Percentiles rank a stretch among this genome's conserved stretches.
Evolutionary conservation across 768 basidiomycete genomes (phyloP).

Genomic region (Phaffia australis): DNA sequence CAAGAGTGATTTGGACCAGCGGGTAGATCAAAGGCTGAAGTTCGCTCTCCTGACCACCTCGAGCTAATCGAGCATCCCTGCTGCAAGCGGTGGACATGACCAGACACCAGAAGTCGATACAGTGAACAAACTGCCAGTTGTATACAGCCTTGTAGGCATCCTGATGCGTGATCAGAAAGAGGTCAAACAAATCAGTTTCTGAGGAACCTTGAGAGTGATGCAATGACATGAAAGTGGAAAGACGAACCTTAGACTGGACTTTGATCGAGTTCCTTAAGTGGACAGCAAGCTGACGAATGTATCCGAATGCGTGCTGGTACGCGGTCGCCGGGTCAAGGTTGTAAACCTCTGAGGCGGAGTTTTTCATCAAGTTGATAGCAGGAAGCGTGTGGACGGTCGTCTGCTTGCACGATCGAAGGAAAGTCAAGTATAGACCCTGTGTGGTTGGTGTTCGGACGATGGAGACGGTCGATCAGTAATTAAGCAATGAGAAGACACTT

Average conservation of each 20-base stretch:
- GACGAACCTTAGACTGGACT: slow-evolving; percentile 61
- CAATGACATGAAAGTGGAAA: neutral
- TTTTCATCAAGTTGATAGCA: slow-evolving; percentile 92
- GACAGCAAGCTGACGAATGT: slow-evolving; percentile 88
- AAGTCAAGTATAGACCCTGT: slow-evolving; percentile 75
- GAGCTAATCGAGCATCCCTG: slow-evolving; percentile 46
- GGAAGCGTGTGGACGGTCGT: slow-evolving; percentile 81
- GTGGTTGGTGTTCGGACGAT: neutral
- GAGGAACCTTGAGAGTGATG: neutral
- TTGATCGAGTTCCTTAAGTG: slow-evolving; percentile 87
- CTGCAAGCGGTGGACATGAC: slow-evolving; percentile 76
- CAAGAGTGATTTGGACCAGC: slow-evolving; percentile 83
- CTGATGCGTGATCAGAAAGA: slow-evolving; percentile 38
- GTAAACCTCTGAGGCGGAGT: slow-evolving; percentile 87
- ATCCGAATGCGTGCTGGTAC: slow-evolving; percentile 92
- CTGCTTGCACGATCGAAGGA: slow-evolving; percentile 71
- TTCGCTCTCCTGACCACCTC: slow-evolving; percentile 54
- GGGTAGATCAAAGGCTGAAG: slow-evolving; percentile 86
- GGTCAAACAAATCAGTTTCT: slow-evolving; percentile 26
- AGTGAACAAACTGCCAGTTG: slow-evolving; percentile 97
- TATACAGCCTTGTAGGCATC: slow-evolving; percentile 90
- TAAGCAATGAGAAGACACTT: neutral
- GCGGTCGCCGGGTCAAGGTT: slow-evolving; percentile 54
- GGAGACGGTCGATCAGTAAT: neutral
- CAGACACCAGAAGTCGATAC: slow-evolving; percentile 88